Percentiles rank a stretch among this genome's conserved stretches.
Evolutionary conservation across 371 early-diverging fungal genomes (phyloP).

Genomic region (Actinomucor elegans): DNA sequence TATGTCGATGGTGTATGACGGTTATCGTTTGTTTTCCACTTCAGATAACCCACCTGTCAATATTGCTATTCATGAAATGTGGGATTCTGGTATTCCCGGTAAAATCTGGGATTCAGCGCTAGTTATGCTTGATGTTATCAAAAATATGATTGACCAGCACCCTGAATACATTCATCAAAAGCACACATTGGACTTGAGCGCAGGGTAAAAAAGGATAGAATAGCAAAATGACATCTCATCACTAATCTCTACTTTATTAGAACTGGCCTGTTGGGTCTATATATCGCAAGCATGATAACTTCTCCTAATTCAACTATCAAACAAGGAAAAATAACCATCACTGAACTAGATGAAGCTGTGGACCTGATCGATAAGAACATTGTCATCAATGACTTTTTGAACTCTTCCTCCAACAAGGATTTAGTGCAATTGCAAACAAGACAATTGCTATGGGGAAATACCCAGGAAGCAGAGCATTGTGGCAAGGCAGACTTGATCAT

Average conservation of each 20-base stretch:
- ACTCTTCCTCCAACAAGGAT: neutral
- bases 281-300: conserved; percentile 42
- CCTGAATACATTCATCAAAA: conserved; percentile 36
- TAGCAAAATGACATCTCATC: no score
- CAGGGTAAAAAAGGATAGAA: conserved; percentile 52
- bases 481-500: conserved; percentile 52
- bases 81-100: conserved; percentile 61
- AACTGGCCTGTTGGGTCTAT: conserved; percentile 58
- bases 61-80: conserved; percentile 53
- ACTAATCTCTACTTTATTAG: conserved; percentile 29
- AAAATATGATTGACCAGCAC: conserved; percentile 21
- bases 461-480: conserved; percentile 17
- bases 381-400: conserved; percentile 25
- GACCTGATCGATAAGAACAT: conserved; percentile 45
- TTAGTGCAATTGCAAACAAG: conserved; percentile 11
- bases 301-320: conserved; percentile 6
- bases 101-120: conserved; percentile 70
- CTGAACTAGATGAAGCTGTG: conserved; percentile 57
- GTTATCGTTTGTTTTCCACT: conserved; percentile 32
- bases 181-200: conserved; percentile 56
- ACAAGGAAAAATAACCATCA: conserved; percentile 36
- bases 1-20: conserved; percentile 32
- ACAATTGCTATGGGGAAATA: conserved; percentile 37
- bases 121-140: conserved; percentile 47
- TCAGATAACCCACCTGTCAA: conserved; percentile 7